A percentile compares a stretch with the other conserved stretches of the same genome.
phyloP scores from a whole-genome alignment of 2,329 filamentous ascomycete species.

The Xylaria hypoxylon region DNA sequence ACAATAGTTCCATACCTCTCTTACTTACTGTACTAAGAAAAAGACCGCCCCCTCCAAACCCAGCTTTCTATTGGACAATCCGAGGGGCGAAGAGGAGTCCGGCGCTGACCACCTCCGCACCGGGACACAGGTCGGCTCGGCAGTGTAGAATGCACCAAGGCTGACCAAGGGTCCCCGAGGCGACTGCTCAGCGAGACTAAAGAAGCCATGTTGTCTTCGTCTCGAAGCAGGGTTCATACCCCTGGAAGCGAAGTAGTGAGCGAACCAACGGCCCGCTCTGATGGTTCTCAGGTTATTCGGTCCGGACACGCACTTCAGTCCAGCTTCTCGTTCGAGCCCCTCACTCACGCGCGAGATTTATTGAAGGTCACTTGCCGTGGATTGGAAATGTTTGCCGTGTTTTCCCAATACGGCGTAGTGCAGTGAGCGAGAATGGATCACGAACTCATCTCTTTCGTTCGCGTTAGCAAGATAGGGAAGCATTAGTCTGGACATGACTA shows the following conservation, averaged over 20 bases:
- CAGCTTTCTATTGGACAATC: conserved; percentile 33
- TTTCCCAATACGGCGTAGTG: conserved; percentile 27
- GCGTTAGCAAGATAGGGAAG: conserved; percentile 10
- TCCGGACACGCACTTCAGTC: conserved; percentile 18
- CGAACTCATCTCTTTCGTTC: conserved; percentile 13
- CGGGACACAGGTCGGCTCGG: conserved; percentile 40
- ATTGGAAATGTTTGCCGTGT: conserved; percentile 27
- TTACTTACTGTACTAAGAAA: conserved; percentile 12
- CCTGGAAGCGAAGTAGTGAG: conserved; percentile 21
- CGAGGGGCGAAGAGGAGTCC: conserved; percentile 28
- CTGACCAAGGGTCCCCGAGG: neutral
- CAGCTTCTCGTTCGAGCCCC: conserved; percentile 9
- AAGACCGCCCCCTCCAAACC: conserved; percentile 13
- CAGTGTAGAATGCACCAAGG: conserved; percentile 23
- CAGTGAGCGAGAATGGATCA: conserved; percentile 17
- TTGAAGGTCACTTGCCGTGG: conserved; percentile 23
- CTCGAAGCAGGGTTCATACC: conserved; percentile 23
- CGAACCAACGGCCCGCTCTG: conserved; percentile 22
- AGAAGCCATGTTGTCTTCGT: neutral
- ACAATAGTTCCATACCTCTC: conserved; percentile 8
- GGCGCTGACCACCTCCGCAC: conserved; percentile 39
- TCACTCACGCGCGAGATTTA: neutral
- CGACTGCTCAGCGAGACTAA: neutral
- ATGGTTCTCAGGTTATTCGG: conserved; percentile 28
- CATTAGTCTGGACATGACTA: conserved; percentile 16